phyloP scores from a whole-genome alignment of 2,329 filamentous ascomycete genomes.

The Alternaria brassicicola region DNA sequence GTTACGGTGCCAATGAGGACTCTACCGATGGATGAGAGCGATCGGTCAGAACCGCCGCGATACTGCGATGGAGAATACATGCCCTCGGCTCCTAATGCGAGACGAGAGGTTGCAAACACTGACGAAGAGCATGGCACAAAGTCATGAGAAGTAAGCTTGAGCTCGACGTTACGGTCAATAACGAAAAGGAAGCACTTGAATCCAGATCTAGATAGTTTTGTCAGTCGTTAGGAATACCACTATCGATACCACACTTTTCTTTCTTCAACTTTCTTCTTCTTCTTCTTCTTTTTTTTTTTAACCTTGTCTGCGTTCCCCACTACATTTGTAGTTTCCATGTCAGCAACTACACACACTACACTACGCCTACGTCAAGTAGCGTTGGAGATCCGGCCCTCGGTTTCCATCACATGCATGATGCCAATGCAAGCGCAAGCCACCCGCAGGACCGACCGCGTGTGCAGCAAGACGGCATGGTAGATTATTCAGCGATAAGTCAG shows the following conservation, averaged over 20 bases:
- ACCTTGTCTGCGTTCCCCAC: background rate
- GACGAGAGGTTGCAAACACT: background rate
- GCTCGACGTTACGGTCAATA: background rate
- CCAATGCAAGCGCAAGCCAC: no score
- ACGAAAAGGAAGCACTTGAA: accelerated
- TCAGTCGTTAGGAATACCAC: background rate
- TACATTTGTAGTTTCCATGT: background rate
- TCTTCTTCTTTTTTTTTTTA: no score
- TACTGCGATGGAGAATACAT: conserved; percentile 30
- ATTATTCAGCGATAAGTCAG: conserved; percentile 7
- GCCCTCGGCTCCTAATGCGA: no score
- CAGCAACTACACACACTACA: background rate
- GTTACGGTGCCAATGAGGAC: conserved; percentile 49
- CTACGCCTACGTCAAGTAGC: background rate
- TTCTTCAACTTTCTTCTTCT: no score
- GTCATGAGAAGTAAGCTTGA: background rate
- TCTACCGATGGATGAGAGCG: conserved; percentile 44
- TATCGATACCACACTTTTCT: background rate
- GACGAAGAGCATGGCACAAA: background rate
- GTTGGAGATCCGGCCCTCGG: background rate
- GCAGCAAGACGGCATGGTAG: background rate
- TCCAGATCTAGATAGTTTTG: background rate
- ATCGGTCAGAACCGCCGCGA: conserved; percentile 46
- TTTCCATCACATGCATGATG: background rate
- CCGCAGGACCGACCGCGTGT: background rate